These are phyloP conservation scores for Apiospora rasikravindrae DNA, from an alignment of 2,329 filamentous ascomycete genomes.

Conservation along the genomic window DNA sequence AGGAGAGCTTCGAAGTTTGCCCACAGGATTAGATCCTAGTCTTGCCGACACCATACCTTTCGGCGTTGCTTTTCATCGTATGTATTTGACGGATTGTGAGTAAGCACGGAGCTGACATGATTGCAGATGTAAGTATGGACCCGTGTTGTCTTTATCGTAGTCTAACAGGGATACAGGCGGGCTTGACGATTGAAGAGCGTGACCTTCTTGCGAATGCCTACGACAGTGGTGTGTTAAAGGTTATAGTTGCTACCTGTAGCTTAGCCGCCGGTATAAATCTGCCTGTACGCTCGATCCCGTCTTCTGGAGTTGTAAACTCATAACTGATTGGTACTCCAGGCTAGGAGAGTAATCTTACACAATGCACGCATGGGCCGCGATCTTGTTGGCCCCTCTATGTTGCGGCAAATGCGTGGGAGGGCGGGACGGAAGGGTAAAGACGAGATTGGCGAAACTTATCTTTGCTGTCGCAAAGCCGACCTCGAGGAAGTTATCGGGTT, in stretches of 20 bases:
- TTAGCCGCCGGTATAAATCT: conserved; percentile 85
- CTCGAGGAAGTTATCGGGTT: conserved; percentile 72
- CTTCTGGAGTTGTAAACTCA: not conserved
- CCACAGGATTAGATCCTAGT: conserved; percentile 68
- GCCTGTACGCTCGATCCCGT: conserved; percentile 34
- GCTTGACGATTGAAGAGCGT: conserved; percentile 76
- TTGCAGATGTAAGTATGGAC: conserved; percentile 44
- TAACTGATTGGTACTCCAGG: conserved; percentile 36
- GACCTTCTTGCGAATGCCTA: conserved; percentile 75
- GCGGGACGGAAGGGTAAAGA: conserved; percentile 82
- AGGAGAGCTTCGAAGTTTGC: conserved; percentile 68
- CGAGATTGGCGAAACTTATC: conserved; percentile 76
- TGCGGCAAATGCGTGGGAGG: conserved; percentile 80
- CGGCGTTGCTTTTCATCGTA: conserved; percentile 78
- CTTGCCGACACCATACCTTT: conserved; percentile 67
- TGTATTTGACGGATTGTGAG: conserved; percentile 34
- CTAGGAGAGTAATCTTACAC: conserved; percentile 76
- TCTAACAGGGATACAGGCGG: conserved; percentile 52
- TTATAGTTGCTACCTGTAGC: conserved; percentile 79
- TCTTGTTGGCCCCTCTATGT: conserved; percentile 77
- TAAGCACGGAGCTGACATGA: conserved; percentile 23
- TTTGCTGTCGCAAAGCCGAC: conserved; percentile 73
- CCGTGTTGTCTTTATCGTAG: not conserved
- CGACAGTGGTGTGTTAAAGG: conserved; percentile 69
- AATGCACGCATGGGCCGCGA: conserved; percentile 78